Conservation (phyloP, 1,284 basidiomycete species). For the Ustilago loliicola region DNA sequence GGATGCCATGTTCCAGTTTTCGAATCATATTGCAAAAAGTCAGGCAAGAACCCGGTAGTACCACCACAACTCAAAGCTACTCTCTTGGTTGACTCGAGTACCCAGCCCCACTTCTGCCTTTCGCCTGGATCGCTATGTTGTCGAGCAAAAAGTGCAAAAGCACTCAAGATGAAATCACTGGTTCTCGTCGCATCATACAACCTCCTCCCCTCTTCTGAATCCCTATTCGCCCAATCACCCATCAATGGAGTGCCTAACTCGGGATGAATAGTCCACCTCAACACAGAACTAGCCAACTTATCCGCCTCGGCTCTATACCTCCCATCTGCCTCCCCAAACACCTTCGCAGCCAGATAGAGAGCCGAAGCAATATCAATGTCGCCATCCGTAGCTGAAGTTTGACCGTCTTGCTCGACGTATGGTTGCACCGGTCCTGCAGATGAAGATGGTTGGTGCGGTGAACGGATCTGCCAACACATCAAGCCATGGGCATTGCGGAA, state of each 20-base stretch:
- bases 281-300: slow-evolving; percentile 32
- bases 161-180: slow-evolving; percentile 60
- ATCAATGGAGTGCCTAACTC: slow-evolving; percentile 54
- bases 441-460: slow-evolving; percentile 19
- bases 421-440: slow-evolving; percentile 16
- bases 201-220: slow-evolving; percentile 31
- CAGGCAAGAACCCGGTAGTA: slow-evolving; percentile 53
- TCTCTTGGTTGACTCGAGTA: slow-evolving; percentile 51
- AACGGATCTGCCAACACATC: slow-evolving; percentile 66
- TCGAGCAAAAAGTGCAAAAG: slow-evolving; percentile 54
- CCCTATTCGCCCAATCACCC: slow-evolving; percentile 63
- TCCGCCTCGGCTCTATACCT: slow-evolving; percentile 53
- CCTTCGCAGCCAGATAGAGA: slow-evolving; percentile 47
- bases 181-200: slow-evolving; percentile 61
- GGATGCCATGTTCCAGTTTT: slow-evolving; percentile 35
- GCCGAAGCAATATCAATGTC: slow-evolving; percentile 65
- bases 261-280: slow-evolving; percentile 54
- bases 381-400: slow-evolving; percentile 62
- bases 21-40: slow-evolving; percentile 51
- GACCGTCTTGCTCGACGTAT: slow-evolving; percentile 58
- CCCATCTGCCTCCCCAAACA: slow-evolving; percentile 48
- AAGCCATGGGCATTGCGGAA: slow-evolving; percentile 58
- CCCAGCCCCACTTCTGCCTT: slow-evolving; percentile 51
- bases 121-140: slow-evolving; percentile 39
- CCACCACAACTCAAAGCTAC: slow-evolving; percentile 33